Evolutionary conservation across 225 moss, liverwort and hornwort species (phyloP), one percentile per base, ranked within the genome.

Genomic region (Pseudisothecium myosuroides): DNA sequence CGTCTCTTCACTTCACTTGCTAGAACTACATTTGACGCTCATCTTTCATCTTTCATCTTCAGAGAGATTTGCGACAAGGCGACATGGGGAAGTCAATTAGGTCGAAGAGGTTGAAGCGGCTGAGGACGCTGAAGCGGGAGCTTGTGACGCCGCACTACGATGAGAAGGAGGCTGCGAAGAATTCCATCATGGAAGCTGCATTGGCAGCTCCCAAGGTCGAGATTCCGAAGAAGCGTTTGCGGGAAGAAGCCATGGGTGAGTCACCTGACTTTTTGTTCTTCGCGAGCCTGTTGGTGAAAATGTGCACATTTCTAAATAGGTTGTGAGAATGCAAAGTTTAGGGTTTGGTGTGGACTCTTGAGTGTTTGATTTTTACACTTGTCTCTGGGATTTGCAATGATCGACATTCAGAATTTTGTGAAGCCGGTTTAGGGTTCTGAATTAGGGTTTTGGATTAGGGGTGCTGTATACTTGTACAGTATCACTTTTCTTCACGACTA

Each of bases 61-160:
- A n/a, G 45, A 11, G 59, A 79, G 24, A 19, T 27, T 72, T 26
- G 49, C 15, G 45, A 34, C 6, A 73, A 29, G 67, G 37, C 37
- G 72, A 62, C 54, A 99, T 99, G 98, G 98, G 97, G 55, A 99
- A 99, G 92, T 99, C 98, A 23, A 99, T 99, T 73, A 92, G 98
- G 82, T 97, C 98, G 21, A 99, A 99, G 96, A 93, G 97, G 90
- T 89, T 93, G 88, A 99, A 96, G 91, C 92, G 98, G 41, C 85
- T 99, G 88, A 92, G 97, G 90, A 96, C 97, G 49, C 85, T 99
- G 71, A 99, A 99, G 94, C 94, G 98, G 50, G 98, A 99, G 87
- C 93, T 99, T 5, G 98, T 96, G 20, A 54, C 91, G 62, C 92
- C 95, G 6, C 95, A 99, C 67, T 97, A 97, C 60, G 96, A 97